These are phyloP conservation scores for Boletus coccyginus DNA, from an alignment of 768 basidiomycete species.

Conservation along the genomic window DNA sequence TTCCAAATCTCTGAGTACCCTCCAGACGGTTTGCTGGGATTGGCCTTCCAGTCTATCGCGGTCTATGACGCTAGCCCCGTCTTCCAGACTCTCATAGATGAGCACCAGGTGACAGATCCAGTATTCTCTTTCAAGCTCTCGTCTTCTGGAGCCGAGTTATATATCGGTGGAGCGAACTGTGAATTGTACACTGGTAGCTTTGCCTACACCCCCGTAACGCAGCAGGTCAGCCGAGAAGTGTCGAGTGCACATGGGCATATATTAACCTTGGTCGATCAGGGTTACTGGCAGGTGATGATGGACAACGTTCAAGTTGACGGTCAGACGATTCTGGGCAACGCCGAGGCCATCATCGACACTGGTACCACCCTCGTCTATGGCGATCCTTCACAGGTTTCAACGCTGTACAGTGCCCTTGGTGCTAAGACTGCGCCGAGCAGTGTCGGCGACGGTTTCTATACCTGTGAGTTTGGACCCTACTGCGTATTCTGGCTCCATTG, in stretches of 20 bases:
- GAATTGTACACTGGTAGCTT: slow-evolving; percentile 37
- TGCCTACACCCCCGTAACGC: slow-evolving; percentile 29
- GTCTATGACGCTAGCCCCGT: too few relatives aligned
- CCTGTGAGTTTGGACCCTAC: slow-evolving; percentile 18
- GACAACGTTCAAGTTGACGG: not conserved
- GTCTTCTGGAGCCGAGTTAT: slow-evolving; percentile 31
- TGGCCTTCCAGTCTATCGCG: slow-evolving; percentile 31
- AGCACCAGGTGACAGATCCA: not conserved
- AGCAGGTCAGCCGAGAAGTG: slow-evolving; percentile 11
- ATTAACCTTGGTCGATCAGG: slow-evolving; percentile 4
- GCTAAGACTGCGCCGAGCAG: slow-evolving; percentile 12
- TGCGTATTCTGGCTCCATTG: not conserved
- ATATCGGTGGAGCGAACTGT: slow-evolving; percentile 39
- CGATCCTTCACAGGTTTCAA: not conserved
- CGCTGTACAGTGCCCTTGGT: not conserved
- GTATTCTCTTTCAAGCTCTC: slow-evolving; percentile 24
- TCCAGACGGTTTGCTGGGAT: slow-evolving; percentile 23
- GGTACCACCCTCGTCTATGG: slow-evolving; percentile 15
- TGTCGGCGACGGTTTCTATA: slow-evolving; percentile 28
- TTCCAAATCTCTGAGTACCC: not conserved
- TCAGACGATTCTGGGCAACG: not conserved
- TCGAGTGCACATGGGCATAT: not conserved
- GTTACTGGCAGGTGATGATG: slow-evolving; percentile 11
- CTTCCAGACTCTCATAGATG: too few relatives aligned
- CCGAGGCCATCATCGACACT: slow-evolving; percentile 14